Percentiles rank a stretch among this genome's conserved stretches.
phyloP scores from a whole-genome alignment of 495 filamentous ascomycete genomes.

The Talaromyces trachyspermus region DNA sequence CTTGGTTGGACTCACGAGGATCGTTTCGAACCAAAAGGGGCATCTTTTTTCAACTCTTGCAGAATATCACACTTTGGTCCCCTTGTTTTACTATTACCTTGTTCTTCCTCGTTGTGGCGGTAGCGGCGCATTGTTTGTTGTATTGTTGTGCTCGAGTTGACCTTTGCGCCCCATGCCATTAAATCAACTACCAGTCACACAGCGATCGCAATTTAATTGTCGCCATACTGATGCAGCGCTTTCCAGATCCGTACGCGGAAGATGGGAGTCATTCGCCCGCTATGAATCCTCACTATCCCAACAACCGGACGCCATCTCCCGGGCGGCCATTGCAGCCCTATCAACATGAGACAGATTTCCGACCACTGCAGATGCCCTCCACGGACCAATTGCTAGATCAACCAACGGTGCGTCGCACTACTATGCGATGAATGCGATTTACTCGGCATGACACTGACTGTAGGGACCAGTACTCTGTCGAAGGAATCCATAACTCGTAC shows the following conservation, averaged over 20 bases:
- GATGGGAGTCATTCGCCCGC: conserved; percentile 51
- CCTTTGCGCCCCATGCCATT: conserved; percentile 13
- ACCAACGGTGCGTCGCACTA: conserved; percentile 53
- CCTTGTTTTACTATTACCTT: neutral
- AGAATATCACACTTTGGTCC: neutral
- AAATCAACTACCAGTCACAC: too few relatives aligned
- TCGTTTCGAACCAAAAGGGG: neutral
- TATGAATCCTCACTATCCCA: conserved; percentile 48
- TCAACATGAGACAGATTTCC: conserved; percentile 55
- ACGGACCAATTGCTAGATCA: conserved; percentile 63
- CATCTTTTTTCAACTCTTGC: too few relatives aligned
- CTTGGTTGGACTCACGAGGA: neutral
- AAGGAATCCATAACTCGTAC: conserved; percentile 64
- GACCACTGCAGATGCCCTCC: conserved; percentile 61
- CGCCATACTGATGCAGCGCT: conserved; percentile 8
- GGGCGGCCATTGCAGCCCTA: conserved; percentile 52
- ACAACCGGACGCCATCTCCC: conserved; percentile 45
- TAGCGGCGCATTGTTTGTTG: too few relatives aligned
- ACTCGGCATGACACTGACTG: conserved; percentile 8
- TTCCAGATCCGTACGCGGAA: conserved; percentile 44
- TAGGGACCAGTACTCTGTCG: conserved; percentile 60
- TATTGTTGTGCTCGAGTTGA: neutral
- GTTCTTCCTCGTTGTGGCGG: too few relatives aligned
- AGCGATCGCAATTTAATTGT: neutral
- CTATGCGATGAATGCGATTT: neutral